Evolutionary conservation across 2,329 filamentous ascomycete genomes (phyloP).

Genomic region (Aspergillus quadrilineatus): DNA sequence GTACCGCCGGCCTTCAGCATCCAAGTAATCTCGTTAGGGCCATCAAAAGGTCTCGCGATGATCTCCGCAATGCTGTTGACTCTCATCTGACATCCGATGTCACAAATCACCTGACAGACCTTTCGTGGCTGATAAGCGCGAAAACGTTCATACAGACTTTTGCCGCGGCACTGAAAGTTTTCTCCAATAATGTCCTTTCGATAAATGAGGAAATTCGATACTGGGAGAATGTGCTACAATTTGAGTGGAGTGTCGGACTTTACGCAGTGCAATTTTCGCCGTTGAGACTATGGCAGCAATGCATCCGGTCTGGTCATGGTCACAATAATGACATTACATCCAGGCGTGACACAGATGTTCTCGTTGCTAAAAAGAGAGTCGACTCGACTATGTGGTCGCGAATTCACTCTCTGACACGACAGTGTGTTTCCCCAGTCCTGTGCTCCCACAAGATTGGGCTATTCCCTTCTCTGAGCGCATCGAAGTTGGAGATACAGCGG

Average conservation of each 20-base stretch:
- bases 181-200: conserved; percentile 79
- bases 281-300: conserved; percentile 70
- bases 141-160: conserved; percentile 93
- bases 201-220: conserved; percentile 89
- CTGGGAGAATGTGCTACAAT: conserved; percentile 85
- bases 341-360: conserved; percentile 35
- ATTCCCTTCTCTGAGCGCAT: conserved; percentile 74
- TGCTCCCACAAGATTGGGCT: conserved; percentile 69
- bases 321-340: conserved; percentile 26
- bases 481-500: conserved; percentile 69
- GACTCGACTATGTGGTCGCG: conserved; percentile 45
- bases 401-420: conserved; percentile 78
- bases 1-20: conserved; percentile 62
- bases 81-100: conserved; percentile 17
- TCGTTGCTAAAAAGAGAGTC: background rate
- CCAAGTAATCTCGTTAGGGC: conserved; percentile 60
- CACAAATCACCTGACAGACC: conserved; percentile 66
- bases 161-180: conserved; percentile 71
- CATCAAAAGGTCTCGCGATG: conserved; percentile 51
- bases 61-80: background rate
- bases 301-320: conserved; percentile 51
- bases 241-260: conserved; percentile 72
- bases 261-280: conserved; percentile 88
- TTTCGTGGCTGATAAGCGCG: conserved; percentile 86
- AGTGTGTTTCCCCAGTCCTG: conserved; percentile 72